phyloP scores from a whole-genome alignment of 179 eudicot genomes.

The Nepenthes alata region DNA sequence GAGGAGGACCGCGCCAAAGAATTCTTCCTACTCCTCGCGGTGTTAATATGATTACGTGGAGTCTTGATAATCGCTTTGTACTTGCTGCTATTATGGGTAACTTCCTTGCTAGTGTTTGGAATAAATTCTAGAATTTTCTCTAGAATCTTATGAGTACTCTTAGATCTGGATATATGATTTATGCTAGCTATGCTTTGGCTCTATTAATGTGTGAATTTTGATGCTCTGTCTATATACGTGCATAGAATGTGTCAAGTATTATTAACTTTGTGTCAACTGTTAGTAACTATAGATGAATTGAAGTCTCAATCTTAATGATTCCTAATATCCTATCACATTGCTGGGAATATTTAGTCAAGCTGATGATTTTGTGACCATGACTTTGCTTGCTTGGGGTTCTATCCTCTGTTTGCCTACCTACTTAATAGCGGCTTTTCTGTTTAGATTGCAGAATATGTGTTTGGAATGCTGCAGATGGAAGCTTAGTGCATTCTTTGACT shows the following conservation, averaged over 20 bases:
- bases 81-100: conserved; percentile 99
- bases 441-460: conserved; percentile 99
- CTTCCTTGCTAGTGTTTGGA: conserved; percentile 5
- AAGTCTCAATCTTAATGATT: too few species aligned
- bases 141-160: not conserved
- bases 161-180: not conserved
- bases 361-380: not conserved
- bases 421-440: not conserved
- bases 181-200: not conserved
- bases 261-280: too few species aligned
- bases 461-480: conserved; percentile 97
- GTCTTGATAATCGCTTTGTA: conserved; percentile 93
- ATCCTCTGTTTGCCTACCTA: not conserved
- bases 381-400: not conserved
- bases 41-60: conserved; percentile 95
- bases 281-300: too few species aligned
- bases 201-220: too few species aligned
- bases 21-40: conserved; percentile 96
- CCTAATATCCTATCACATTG: not conserved
- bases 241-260: too few species aligned
- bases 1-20: conserved; percentile 96
- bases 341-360: not conserved
- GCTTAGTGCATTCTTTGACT: conserved; percentile 95
- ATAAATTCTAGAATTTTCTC: conserved; percentile 5
- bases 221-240: too few species aligned